Conservation (phyloP, 768 basidiomycete species). For the Pleurotus giganteus region DNA sequence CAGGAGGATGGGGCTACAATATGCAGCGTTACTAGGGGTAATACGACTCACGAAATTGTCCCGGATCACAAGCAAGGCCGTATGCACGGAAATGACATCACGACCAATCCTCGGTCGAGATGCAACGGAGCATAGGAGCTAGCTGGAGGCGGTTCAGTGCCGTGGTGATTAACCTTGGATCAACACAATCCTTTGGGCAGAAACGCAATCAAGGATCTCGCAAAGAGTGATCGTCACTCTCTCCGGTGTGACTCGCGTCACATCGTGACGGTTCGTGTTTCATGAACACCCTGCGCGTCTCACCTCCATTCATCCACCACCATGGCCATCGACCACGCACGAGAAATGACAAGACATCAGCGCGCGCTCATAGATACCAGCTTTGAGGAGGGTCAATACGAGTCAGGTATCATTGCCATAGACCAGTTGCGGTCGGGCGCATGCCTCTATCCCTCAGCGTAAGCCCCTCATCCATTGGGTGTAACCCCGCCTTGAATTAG, state of each 20-base stretch:
- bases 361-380: conserved; percentile 65
- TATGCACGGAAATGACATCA: neutral
- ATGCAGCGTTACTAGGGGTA: no score
- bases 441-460: conserved; percentile 59
- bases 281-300: neutral
- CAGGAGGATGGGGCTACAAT: no score
- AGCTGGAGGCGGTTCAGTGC: neutral
- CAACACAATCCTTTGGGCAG: neutral
- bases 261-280: conserved; percentile 6
- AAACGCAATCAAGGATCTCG: conserved; percentile 1
- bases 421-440: conserved; percentile 52
- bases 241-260: neutral
- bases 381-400: conserved; percentile 77
- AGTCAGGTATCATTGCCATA: conserved; percentile 60
- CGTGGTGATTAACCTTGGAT: neutral
- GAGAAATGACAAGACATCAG: conserved; percentile 46
- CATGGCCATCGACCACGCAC: conserved; percentile 25
- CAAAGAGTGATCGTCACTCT: neutral
- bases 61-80: neutral
- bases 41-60: neutral
- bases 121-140: neutral
- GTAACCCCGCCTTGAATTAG: conserved; percentile 4
- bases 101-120: neutral
- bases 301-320: neutral
- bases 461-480: conserved; percentile 27